A percentile compares a stretch with the other conserved stretches of the same genome.
phyloP scores from a whole-genome alignment of 2,329 filamentous ascomycete species.

The Nothophaeocryptopus gaeumannii region DNA sequence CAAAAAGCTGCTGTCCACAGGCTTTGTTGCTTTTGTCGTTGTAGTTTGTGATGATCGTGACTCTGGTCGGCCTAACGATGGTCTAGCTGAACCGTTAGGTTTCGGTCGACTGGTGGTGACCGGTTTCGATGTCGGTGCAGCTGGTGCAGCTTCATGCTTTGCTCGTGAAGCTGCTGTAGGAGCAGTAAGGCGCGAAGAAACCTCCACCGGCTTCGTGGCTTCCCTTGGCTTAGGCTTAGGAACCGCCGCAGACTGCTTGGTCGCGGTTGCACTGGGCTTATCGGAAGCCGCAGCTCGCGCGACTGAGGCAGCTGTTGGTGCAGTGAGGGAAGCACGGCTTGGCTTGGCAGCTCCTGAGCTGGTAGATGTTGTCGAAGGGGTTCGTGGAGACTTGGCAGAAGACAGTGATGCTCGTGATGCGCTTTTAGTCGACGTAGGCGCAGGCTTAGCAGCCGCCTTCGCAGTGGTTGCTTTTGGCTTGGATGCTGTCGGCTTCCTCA shows the following conservation, averaged over 20 bases:
- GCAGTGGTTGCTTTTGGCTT: slow-evolving; percentile 16
- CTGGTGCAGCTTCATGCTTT: slow-evolving; percentile 47
- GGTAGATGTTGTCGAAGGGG: slow-evolving; percentile 11
- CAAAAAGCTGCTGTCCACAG: slow-evolving; percentile 68
- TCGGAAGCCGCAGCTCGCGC: slow-evolving; percentile 25
- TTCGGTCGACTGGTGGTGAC: slow-evolving; percentile 31
- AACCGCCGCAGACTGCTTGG: slow-evolving; percentile 15
- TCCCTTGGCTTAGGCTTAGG: slow-evolving; percentile 57
- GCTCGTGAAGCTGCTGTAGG: slow-evolving; percentile 68
- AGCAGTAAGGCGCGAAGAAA: slow-evolving; percentile 65
- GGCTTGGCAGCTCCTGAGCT: slow-evolving; percentile 27
- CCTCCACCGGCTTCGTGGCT: slow-evolving; percentile 64
- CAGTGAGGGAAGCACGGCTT: slow-evolving; percentile 35
- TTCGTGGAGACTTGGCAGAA: slow-evolving; percentile 16
- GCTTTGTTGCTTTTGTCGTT: slow-evolving; percentile 44
- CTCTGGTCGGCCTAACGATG: slow-evolving; percentile 46
- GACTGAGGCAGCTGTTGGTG: slow-evolving; percentile 35
- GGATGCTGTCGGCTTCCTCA: slow-evolving; percentile 19
- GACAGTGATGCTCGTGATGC: slow-evolving; percentile 13
- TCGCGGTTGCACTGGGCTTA: slow-evolving; percentile 17
- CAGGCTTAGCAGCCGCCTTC: slow-evolving; percentile 16
- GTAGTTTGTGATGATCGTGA: slow-evolving; percentile 44
- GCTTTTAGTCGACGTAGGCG: slow-evolving; percentile 19
- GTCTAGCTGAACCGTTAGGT: slow-evolving; percentile 31
- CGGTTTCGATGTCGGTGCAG: slow-evolving; percentile 26